Base-by-base conservation (phyloP, 1,284 basidiomycete genomes). In the Trichosporon sp. region DNA sequence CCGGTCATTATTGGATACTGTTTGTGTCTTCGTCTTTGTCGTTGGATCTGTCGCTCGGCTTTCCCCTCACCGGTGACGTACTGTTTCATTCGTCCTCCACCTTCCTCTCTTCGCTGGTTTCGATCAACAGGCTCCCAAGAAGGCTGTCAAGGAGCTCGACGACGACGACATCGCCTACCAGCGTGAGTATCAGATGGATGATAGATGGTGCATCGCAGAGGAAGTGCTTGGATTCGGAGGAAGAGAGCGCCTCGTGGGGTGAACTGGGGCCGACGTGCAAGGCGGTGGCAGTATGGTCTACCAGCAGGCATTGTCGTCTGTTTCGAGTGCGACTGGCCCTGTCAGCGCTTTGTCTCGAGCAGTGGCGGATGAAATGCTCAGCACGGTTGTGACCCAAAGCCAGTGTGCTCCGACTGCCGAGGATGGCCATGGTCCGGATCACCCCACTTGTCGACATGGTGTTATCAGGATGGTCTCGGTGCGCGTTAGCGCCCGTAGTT, bases 91-190 rank as follows among this genome's bases (percentile, higher is more conserved):
- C n/a, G 4, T 14, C 65, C 35, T 14, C 67, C 32, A 11, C 21
- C 35, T 54, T 31, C 16, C 48, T 5, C 14, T 8, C 2, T 19
- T 16, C 43, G 1, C 0, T 31, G n/a, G 7, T 12, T 10, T 2
- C 12, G 38, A 10, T 8, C 26, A 56, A 16, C 65, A 73, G 72
- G 72, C 72, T 56, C 72, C 72, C 69, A 74, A 74, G 69, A 74
- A 74, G 73, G 16, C 54, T 35, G 32, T 1, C 37, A 74, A 74
- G 65, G 78, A 78, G 71, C 67, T 77, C 21, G 80, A 81, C 69
- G 80, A 81, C 10, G 80, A 81, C 43, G 80, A 81, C 71, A 54
- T 73, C 16, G 79, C 79, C 10, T 77, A 78, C 75, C 69, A 75
- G 68, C 76, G 74, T 67, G 51, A 54, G 51, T 21, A 12, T 54